Percentiles rank a stretch among this genome's conserved stretches.
These are phyloP conservation scores for Phyllosticta paracitricarpa DNA, from an alignment of 2,329 filamentous ascomycete genomes.

Conservation along the genomic window DNA sequence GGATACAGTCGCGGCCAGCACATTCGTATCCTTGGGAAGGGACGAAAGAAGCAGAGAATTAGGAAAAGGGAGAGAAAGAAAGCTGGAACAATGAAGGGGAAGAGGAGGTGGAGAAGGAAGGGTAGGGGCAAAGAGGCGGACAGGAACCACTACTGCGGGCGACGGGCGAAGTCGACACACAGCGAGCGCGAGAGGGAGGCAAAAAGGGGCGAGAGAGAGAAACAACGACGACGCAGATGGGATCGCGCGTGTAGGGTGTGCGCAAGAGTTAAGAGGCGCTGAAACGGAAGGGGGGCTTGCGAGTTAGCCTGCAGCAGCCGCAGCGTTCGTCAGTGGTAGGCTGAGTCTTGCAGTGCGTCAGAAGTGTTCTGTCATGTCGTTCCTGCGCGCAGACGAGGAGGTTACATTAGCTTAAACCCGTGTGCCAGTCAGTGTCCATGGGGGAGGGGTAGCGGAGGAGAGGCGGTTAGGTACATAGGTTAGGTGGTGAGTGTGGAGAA, in stretches of 20 bases:
- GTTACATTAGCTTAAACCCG: not conserved
- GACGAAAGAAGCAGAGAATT: not conserved
- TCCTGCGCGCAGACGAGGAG: not conserved
- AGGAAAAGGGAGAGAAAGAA: not conserved
- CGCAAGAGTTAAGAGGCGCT: not conserved
- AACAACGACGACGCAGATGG: no score
- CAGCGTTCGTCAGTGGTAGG: not conserved
- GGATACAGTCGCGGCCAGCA: slow-evolving; percentile 6
- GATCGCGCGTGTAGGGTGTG: not conserved
- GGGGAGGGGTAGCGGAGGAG: no score
- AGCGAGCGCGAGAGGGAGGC: not conserved
- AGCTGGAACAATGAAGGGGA: not conserved
- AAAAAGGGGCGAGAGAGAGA: no score
- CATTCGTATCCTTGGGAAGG: not conserved
- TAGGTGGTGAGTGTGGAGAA: not conserved
- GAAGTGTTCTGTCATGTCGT: not conserved
- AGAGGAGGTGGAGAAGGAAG: not conserved
- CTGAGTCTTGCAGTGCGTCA: not conserved
- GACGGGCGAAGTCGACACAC: not conserved
- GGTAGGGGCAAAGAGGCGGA: not conserved
- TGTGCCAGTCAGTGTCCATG: no score
- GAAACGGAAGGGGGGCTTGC: not conserved
- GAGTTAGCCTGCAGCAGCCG: no score
- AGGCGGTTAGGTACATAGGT: no score
- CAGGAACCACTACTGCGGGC: not conserved